These are phyloP conservation scores for Chytriomyces confervae DNA, from an alignment of 192 early-diverging fungal genomes.

Conservation along the genomic window DNA sequence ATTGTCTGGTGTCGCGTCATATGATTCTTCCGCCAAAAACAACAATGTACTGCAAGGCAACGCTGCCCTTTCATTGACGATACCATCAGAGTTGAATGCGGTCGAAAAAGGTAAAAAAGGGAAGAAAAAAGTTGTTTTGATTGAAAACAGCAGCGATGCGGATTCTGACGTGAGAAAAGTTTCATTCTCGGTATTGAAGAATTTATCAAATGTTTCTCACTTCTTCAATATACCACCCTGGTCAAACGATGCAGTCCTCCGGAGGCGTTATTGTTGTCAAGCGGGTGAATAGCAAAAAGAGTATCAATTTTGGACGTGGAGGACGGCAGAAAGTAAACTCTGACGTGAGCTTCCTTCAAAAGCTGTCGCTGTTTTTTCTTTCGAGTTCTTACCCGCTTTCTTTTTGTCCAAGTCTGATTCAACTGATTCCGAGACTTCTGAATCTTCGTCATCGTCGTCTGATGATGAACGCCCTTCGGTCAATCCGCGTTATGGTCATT, in stretches of 20 bases:
- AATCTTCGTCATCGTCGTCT: background rate
- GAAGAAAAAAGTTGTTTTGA: conserved; percentile 13
- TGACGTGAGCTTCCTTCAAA: background rate
- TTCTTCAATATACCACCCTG: too few relatives aligned
- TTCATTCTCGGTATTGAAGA: background rate
- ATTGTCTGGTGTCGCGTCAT: too few relatives aligned
- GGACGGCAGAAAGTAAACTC: conserved; percentile 2
- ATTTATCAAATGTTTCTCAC: background rate
- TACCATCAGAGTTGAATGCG: too few relatives aligned
- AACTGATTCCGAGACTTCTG: conserved; percentile 1
- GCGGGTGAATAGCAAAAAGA: background rate
- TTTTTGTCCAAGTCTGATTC: background rate
- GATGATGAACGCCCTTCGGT: too few relatives aligned
- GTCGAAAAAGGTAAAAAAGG: background rate
- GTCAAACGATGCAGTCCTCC: background rate
- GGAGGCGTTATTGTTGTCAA: conserved; percentile 15
- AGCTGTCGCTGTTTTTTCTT: background rate
- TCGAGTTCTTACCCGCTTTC: background rate
- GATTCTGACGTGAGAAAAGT: conserved; percentile 5
- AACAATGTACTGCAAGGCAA: too few relatives aligned
- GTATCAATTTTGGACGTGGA: background rate
- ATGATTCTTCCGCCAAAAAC: too few relatives aligned
- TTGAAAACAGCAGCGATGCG: conserved; percentile 12
- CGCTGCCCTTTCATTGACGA: too few relatives aligned
- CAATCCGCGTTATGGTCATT: too few relatives aligned